These are phyloP conservation scores for Cryptococcus sp. DNA, from an alignment of 1,284 basidiomycete genomes.

Conservation along the genomic window DNA sequence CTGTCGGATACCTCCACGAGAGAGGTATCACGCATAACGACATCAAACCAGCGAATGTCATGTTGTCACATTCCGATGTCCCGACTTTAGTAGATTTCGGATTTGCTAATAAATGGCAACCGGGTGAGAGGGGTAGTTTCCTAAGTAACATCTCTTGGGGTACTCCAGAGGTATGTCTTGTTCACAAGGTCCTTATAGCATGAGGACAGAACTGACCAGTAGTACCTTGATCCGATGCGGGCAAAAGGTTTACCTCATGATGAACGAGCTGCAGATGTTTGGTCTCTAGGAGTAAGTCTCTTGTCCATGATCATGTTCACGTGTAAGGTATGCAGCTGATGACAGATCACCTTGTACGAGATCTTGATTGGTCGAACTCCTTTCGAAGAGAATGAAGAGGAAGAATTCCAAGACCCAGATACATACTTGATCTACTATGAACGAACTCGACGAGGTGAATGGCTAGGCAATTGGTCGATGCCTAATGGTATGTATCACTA, in stretches of 20 bases:
- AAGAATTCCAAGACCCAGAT: constrained; percentile 74
- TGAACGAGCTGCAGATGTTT: constrained; percentile 85
- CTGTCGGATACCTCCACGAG: constrained; percentile 78
- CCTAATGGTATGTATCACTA: constrained; percentile 50
- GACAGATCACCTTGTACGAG: constrained; percentile 77
- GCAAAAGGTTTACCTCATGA: constrained; percentile 81
- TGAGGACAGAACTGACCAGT: too few species aligned
- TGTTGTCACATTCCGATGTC: constrained; percentile 65
- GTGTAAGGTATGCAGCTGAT: neutral
- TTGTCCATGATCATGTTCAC: neutral
- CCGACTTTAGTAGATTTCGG: constrained; percentile 89
- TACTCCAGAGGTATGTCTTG: constrained; percentile 62
- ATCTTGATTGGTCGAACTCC: constrained; percentile 84
- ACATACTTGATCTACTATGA: constrained; percentile 78
- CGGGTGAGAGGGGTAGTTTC: constrained; percentile 57
- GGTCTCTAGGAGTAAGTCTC: constrained; percentile 68
- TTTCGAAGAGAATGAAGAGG: constrained; percentile 76
- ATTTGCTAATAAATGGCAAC: constrained; percentile 69
- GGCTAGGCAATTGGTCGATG: constrained; percentile 74
- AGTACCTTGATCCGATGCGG: constrained; percentile 85
- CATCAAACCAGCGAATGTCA: constrained; percentile 91
- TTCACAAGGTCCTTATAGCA: neutral
- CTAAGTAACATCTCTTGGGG: constrained; percentile 79
- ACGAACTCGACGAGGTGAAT: constrained; percentile 71
- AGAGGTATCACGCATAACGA: constrained; percentile 89